Evolutionary conservation across 2,329 filamentous ascomycete species (phyloP), one percentile per base, ranked within the genome.

Genomic region (Rhynchosporium graminicola): DNA sequence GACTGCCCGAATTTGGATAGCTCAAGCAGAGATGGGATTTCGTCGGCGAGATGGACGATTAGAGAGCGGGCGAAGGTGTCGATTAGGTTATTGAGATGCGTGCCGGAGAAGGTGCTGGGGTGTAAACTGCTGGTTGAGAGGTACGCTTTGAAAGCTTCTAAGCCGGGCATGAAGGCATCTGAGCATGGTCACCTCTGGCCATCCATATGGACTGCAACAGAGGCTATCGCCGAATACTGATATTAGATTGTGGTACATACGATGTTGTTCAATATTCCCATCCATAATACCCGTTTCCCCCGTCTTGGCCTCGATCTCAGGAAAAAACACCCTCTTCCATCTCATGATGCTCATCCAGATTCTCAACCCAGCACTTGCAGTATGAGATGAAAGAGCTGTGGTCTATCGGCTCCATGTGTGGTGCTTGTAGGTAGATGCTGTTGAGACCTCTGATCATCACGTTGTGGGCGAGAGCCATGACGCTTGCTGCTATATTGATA

Each of bases 261-360:
- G 68, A 66, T 80, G 79, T 58, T 80, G 76, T 26, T 74, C 72
- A 4, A 80, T 67, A 64, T 78, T 79, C 36, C 51, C 66, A 10
- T 77, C 76, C 76, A 80, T 79, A 28, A 80, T 62, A 0, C 76
- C 77, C 47, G 68, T 66, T 15, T 76, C 74, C 0, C 74, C 76
- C 2, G 72, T 64, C 29, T 76, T 62, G n/a, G 65, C 58, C 62
- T 78, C 75, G 31, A 80, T 72, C 0, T 68, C 65, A 0, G 77
- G 76, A 63, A 80, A 79, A 68, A 31, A 62, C 50, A 1, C 56
- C 63, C 55, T 80, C 79, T 61, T 80, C 78, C 0, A 65, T 57
- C 0, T 70, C 59, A 64, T 80, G 78, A 64, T 80, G 79, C 9
- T 73, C 66, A 40, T 76, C 60, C 1, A 80, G 45, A 28, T 76